These are phyloP conservation scores for Pseudognaphalium luteoalbum DNA, from an alignment of 129 eudicot genomes.

Conservation along the genomic window DNA sequence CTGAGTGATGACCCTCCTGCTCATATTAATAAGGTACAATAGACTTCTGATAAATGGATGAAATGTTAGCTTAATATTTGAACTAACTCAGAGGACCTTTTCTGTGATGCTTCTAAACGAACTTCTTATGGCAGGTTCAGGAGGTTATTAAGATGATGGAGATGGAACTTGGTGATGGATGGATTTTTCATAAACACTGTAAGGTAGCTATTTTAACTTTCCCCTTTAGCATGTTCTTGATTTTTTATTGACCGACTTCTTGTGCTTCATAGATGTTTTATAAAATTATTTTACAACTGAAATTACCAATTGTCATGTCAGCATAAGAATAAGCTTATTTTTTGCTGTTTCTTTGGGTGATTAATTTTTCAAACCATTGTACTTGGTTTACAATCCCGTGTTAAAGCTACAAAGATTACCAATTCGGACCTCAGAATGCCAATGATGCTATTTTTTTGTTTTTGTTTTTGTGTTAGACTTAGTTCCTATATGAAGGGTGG, in stretches of 20 bases:
- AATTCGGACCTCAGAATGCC: no score
- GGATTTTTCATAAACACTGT: slow-evolving; percentile 61
- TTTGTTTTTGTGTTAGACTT: no score
- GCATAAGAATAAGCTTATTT: neutral
- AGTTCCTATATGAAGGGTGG: no score
- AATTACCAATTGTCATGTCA: neutral
- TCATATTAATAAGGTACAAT: slow-evolving; percentile 64
- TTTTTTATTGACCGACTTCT: neutral
- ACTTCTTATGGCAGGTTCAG: slow-evolving; percentile 49
- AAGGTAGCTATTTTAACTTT: slow-evolving; percentile 51
- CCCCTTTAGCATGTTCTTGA: neutral
- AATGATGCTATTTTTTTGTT: no score
- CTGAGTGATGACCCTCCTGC: slow-evolving; percentile 65
- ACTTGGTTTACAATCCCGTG: neutral
- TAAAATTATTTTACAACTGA: neutral
- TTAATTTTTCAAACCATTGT: neutral
- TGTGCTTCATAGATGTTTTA: neutral
- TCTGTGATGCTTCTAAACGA: neutral
- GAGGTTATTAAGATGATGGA: slow-evolving; percentile 88
- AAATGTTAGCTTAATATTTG: neutral
- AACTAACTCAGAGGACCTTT: neutral
- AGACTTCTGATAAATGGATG: neutral
- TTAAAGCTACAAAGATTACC: neutral
- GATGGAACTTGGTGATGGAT: slow-evolving; percentile 89
- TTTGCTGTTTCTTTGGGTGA: neutral